phyloP scores from a whole-genome alignment of 202 grass and related monocot genomes.

The Eragrostis tef region DNA sequence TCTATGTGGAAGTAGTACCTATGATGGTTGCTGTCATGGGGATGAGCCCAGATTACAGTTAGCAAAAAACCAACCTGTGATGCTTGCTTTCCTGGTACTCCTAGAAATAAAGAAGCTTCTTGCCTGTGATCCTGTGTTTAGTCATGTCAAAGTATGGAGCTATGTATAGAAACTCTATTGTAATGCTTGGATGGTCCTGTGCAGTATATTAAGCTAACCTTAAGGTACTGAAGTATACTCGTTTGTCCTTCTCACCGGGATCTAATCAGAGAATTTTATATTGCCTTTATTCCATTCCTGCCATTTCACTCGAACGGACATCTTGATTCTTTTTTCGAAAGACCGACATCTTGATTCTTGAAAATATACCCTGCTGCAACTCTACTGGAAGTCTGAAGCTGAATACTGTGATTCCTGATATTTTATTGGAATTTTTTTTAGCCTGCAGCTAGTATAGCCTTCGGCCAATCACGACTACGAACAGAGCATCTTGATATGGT shows the following conservation, averaged over 20 bases:
- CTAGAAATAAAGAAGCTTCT: not conserved
- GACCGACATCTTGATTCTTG: not conserved
- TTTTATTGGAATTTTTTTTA: too few species aligned
- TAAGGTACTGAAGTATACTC: not conserved
- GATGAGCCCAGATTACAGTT: not conserved
- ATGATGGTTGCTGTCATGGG: not conserved
- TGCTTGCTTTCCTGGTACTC: not conserved
- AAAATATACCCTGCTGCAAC: not conserved
- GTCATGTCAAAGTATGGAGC: slow-evolving; percentile 1
- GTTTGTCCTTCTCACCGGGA: not conserved
- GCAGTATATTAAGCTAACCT: not conserved
- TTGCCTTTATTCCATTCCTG: not conserved
- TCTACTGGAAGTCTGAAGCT: not conserved
- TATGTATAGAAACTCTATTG: slow-evolving; percentile 30
- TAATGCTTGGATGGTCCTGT: slow-evolving; percentile 3
- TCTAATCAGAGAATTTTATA: not conserved
- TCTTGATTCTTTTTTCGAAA: too few species aligned
- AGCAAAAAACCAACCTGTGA: not conserved
- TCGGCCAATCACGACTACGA: not conserved
- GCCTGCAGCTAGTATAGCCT: not conserved
- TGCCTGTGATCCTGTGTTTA: slow-evolving; percentile 27
- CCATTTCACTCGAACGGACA: not conserved
- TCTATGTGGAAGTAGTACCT: slow-evolving; percentile 2
- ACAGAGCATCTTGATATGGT: too few species aligned
- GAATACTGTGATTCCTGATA: too few species aligned